Evolutionary conservation across 1,139 yeast species (phyloP).

Genomic region (Taphrina deformans): DNA sequence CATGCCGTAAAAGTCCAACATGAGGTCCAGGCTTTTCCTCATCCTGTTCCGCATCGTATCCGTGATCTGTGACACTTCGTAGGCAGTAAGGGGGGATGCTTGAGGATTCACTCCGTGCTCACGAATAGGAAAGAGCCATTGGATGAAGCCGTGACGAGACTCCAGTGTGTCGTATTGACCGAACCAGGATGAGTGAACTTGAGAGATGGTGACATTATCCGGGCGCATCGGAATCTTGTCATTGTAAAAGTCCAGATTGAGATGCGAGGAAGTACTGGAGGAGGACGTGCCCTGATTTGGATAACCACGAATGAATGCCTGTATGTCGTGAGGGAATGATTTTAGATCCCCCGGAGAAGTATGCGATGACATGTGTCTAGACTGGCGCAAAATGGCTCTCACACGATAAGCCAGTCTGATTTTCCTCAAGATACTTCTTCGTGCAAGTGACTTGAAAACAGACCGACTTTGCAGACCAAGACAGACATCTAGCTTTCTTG

Average conservation of each 20-base stretch:
- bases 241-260: slow-evolving; percentile 13
- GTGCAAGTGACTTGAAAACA: too few species aligned
- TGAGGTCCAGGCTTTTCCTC: slow-evolving; percentile 16
- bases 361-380: background rate
- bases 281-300: background rate
- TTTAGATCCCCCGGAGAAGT: background rate
- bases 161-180: slow-evolving; percentile 18
- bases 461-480: too few species aligned
- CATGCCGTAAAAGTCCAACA: slow-evolving; percentile 31
- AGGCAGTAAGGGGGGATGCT: background rate
- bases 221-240: slow-evolving; percentile 4
- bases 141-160: slow-evolving; percentile 12
- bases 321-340: background rate
- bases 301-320: background rate
- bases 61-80: slow-evolving; percentile 4
- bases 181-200: slow-evolving; percentile 3
- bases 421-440: too few species aligned
- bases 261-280: background rate
- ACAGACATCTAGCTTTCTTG: background rate
- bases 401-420: background rate
- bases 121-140: slow-evolving; percentile 28
- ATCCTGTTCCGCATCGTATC: background rate
- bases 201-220: slow-evolving; percentile 14
- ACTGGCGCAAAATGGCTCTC: background rate
- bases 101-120: slow-evolving; percentile 10